Evolutionary conservation across 2,329 filamentous ascomycete species (phyloP), one percentile per base, ranked within the genome.

Genomic region (Curvularia hawaiiensis): DNA sequence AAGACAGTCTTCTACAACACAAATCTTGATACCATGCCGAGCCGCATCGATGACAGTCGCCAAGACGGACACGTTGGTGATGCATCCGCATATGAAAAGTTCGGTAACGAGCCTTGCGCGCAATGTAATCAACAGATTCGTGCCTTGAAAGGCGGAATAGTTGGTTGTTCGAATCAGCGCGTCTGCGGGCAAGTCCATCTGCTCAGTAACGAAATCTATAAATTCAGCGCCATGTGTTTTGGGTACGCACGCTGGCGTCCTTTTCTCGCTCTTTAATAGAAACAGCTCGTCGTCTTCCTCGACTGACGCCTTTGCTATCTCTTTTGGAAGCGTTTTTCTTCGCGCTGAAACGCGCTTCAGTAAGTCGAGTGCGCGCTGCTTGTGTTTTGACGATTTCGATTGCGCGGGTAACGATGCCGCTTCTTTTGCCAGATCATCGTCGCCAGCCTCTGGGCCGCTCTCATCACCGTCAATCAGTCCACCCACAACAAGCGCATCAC

Each of bases 11-110:
- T 95, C 88, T 39, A 98, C 80, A 12, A 98, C 80, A 5, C 90
- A 95, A 69, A 97, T 91, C n/a, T 86, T 83, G 69, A 96, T 88
- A 4, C 93, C 95, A 75, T 97, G 90, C 20, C 90, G 86, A 1
- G 91, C 93, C 11, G 94, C 95, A 71, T 97, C 95, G 61, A 96
- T 83, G 3, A 92, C 92, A 1, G 94, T 97, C 8, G 95, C 94
- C 72, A 95, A 92, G 46, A 98, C 88, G 31, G 92, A 93, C 35
- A 96, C 81, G 69, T 98, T 97, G 43, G 89, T 91, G 48, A 96
- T 83, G 44, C 90, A 89, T 22, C 95, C 95, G 69, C 91, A 96
- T 24, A 98, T 85, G 76, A 90, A 97, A 12, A 99, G 80, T 68
- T 97, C 90, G 2, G 92, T 97, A 57, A 96, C 87, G 64, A 97